Conservation (phyloP, 2,329 filamentous ascomycete species). For the Trichoderma sp. region DNA sequence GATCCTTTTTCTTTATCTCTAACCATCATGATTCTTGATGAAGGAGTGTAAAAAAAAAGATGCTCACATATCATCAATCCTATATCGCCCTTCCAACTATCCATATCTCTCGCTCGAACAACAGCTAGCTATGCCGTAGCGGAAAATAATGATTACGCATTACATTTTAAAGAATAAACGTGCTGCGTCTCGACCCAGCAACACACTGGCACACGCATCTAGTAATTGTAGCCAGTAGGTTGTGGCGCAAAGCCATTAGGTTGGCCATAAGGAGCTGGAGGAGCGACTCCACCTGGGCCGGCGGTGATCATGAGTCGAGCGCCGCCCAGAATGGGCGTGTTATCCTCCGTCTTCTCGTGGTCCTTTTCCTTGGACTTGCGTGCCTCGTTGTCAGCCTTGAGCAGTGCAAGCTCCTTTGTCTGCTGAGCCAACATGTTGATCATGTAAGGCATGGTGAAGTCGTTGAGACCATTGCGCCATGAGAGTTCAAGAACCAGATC, state of each 20-base stretch:
- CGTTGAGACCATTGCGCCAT: constrained; percentile 89
- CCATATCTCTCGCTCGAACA: constrained; percentile 2
- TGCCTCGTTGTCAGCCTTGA: constrained; percentile 96
- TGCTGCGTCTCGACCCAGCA: constrained; percentile 22
- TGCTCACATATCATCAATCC: constrained; percentile 10
- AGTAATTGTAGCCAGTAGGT: constrained; percentile 73
- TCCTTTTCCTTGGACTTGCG: constrained; percentile 74
- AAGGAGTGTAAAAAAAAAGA: constrained; percentile 5
- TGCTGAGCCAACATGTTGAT: constrained; percentile 96
- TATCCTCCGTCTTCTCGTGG: constrained; percentile 83
- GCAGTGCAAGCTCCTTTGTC: constrained; percentile 74
- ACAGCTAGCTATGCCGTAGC: neutral
- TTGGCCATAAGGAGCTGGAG: constrained; percentile 69
- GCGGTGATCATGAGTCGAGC: constrained; percentile 94
- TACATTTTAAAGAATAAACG: constrained; percentile 3
- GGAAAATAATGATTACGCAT: neutral
- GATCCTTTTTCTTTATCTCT: constrained; percentile 18
- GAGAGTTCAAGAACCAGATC: constrained; percentile 94
- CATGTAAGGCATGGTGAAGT: constrained; percentile 99
- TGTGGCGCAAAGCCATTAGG: constrained; percentile 88
- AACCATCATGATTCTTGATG: constrained; percentile 11
- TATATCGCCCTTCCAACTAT: constrained; percentile 5
- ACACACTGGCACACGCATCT: constrained; percentile 38
- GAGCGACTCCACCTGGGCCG: constrained; percentile 62
- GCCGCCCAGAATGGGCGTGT: constrained; percentile 86